These are phyloP conservation scores for Pseudocercospora cruenta DNA, from an alignment of 2,329 filamentous ascomycete genomes.

Conservation along the genomic window DNA sequence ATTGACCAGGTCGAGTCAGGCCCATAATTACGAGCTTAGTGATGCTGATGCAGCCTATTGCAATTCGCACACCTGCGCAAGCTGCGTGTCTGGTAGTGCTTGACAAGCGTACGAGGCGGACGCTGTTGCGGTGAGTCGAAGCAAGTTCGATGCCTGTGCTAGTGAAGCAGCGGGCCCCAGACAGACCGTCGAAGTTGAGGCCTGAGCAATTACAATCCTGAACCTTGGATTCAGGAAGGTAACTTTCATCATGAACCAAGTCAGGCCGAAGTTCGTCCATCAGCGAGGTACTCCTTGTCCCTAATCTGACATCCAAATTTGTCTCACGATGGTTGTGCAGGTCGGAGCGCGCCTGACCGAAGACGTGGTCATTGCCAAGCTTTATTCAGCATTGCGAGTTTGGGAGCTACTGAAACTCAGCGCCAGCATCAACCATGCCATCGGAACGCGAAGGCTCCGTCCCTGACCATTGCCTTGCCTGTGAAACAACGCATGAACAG, in stretches of 20 bases:
- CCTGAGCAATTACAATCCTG: background rate
- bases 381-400: background rate
- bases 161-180: background rate
- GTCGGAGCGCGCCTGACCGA: background rate
- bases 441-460: background rate
- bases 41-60: background rate
- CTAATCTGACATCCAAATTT: background rate
- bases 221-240: background rate
- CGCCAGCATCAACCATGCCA: constrained; percentile 1
- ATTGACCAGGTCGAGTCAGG: background rate
- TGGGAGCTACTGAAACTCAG: background rate
- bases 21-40: background rate
- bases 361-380: constrained; percentile 7
- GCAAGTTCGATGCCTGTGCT: background rate
- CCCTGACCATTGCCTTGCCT: background rate
- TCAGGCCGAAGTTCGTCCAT: background rate
- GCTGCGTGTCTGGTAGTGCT: background rate
- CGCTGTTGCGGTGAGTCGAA: background rate
- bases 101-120: background rate
- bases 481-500: background rate
- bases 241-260: background rate
- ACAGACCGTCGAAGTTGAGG: background rate
- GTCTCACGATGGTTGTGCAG: background rate
- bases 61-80: background rate
- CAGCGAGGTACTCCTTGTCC: background rate